Conservation (phyloP, 2,329 filamentous ascomycete genomes). For the Xylariaceae sp. region DNA sequence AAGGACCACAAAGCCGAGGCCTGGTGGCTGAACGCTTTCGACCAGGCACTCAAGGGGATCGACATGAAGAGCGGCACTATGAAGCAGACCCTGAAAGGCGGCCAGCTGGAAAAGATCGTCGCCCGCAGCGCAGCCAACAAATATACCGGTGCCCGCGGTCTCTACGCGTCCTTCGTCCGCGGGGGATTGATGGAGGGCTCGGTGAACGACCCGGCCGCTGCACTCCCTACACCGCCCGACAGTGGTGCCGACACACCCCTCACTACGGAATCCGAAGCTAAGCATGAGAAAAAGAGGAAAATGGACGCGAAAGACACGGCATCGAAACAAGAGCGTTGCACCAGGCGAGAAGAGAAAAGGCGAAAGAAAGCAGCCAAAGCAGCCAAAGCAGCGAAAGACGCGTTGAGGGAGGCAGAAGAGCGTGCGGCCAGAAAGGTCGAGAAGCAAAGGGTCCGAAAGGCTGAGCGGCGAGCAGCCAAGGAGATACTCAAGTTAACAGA, state of each 20-base stretch:
- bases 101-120: constrained; percentile 51
- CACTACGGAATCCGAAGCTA: constrained; percentile 30
- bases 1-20: constrained; percentile 68
- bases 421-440: constrained; percentile 22
- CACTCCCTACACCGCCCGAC: constrained; percentile 29
- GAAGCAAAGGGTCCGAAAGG: constrained; percentile 43
- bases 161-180: constrained; percentile 82
- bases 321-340: constrained; percentile 9
- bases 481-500: constrained; percentile 33
- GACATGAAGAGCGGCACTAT: constrained; percentile 57
- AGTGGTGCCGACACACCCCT: constrained; percentile 27
- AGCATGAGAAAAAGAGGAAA: constrained; percentile 31
- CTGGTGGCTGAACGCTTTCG: constrained; percentile 96
- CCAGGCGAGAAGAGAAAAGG: constrained; percentile 23
- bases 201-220: constrained; percentile 33
- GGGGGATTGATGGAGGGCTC: constrained; percentile 77
- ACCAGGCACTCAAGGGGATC: constrained; percentile 80
- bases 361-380: constrained; percentile 27
- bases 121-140: constrained; percentile 44
- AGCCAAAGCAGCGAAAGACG: constrained; percentile 25
- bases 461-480: constrained; percentile 35
- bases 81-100: constrained; percentile 51
- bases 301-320: constrained; percentile 20
- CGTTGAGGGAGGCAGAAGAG: constrained; percentile 31
- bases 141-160: constrained; percentile 57